A percentile compares a stretch with the other conserved stretches of the same genome.
phyloP scores from a whole-genome alignment of 305 asterid species.

The Fraxinus dipetala region DNA sequence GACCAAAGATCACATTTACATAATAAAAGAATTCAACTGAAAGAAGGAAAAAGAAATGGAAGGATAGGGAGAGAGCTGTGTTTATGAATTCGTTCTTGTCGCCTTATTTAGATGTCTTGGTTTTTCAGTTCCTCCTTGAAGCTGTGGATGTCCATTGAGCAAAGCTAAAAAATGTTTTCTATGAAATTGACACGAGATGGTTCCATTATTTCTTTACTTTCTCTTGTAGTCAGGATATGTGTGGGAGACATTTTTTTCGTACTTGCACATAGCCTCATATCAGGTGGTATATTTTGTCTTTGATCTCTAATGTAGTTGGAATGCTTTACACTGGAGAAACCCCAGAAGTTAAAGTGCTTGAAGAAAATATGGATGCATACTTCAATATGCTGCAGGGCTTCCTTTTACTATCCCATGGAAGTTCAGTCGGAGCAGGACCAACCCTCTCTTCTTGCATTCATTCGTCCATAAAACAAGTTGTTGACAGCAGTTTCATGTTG shows the following conservation, averaged over 20 bases:
- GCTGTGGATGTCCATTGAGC: background rate
- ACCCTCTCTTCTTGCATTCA: constrained; percentile 70
- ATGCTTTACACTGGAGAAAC: constrained; percentile 75
- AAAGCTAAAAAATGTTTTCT: background rate
- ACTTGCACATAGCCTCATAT: background rate
- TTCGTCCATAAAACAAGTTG: constrained; percentile 62
- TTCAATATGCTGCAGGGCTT: constrained; percentile 79
- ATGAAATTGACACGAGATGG: background rate
- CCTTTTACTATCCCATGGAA: constrained; percentile 70
- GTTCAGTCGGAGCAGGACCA: constrained; percentile 72
- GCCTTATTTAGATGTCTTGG: background rate
- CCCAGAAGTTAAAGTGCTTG: constrained; percentile 63
- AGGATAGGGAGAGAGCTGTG: background rate
- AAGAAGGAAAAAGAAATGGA: background rate
- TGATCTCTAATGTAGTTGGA: constrained; percentile 55
- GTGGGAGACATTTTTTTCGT: background rate
- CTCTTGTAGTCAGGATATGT: background rate
- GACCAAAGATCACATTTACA: background rate
- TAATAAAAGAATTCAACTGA: background rate
- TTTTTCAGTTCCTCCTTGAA: background rate
- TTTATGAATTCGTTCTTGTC: background rate
- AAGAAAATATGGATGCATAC: constrained; percentile 71
- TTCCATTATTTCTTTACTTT: background rate
- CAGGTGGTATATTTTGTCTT: background rate
- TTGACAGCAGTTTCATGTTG: constrained; percentile 67